Conservation (phyloP, 169 alveolate species). For the Cryptosporidium sp. region DNA sequence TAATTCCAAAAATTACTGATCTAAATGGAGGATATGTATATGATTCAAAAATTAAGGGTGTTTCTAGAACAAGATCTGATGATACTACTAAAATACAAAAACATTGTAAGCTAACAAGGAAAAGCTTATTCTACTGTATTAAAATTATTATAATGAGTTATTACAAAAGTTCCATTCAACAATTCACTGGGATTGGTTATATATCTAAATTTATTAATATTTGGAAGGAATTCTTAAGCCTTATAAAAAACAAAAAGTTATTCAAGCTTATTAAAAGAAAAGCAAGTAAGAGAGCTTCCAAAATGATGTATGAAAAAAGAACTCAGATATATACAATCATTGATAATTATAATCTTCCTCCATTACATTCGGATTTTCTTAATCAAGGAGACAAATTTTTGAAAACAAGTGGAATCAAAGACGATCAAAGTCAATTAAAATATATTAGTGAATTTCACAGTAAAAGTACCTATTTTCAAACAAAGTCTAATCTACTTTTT, state of each 20-base stretch:
- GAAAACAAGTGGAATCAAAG: neutral
- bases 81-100: neutral
- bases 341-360: neutral
- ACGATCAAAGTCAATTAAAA: neutral
- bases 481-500: conserved; percentile 31
- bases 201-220: neutral
- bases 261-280: neutral
- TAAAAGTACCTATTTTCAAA: neutral
- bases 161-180: neutral
- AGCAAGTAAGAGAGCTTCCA: neutral
- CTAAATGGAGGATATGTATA: neutral
- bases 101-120: neutral
- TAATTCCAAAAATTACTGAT: neutral
- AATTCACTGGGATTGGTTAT: neutral
- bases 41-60: neutral
- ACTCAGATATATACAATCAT: neutral
- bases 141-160: neutral
- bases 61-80: neutral
- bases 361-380: neutral
- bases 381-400: neutral
- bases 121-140: neutral
- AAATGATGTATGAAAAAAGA: neutral
- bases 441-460: neutral
- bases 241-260: neutral
- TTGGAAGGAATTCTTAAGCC: neutral